Evolutionary conservation across 2,329 filamentous ascomycete genomes (phyloP).

Genomic region (Colletotrichum falcatum): DNA sequence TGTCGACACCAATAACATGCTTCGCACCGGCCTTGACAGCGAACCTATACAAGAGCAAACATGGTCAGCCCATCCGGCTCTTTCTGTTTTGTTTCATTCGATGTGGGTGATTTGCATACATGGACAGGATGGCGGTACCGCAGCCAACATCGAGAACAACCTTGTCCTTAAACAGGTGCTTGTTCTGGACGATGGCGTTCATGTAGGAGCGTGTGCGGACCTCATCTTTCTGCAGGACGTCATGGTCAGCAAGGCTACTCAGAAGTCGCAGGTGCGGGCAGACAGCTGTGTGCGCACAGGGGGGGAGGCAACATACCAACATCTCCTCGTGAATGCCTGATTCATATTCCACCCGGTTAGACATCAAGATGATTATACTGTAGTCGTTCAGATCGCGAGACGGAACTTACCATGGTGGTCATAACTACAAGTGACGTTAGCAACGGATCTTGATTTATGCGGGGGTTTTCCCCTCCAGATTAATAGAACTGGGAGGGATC

Average conservation of each 20-base stretch:
- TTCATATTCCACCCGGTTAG: slow-evolving; percentile 28
- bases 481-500: slow-evolving; percentile 31
- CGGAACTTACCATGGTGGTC: slow-evolving; percentile 89
- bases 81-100: not conserved
- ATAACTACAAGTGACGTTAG: slow-evolving; percentile 71
- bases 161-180: slow-evolving; percentile 86
- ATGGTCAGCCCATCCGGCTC: slow-evolving; percentile 7
- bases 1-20: slow-evolving; percentile 98
- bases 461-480: not conserved
- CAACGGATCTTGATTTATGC: slow-evolving; percentile 1
- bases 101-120: slow-evolving; percentile 69
- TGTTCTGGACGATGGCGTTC: slow-evolving; percentile 97
- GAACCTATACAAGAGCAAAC: slow-evolving; percentile 74
- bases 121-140: slow-evolving; percentile 97
- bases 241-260: slow-evolving; percentile 14
- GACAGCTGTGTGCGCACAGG: not conserved
- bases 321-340: slow-evolving; percentile 97
- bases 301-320: slow-evolving; percentile 73
- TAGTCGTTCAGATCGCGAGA: slow-evolving; percentile 19
- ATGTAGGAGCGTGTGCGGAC: slow-evolving; percentile 97
- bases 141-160: slow-evolving; percentile 97
- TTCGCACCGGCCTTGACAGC: slow-evolving; percentile 95
- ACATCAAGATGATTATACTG: slow-evolving; percentile 38
- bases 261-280: slow-evolving; percentile 1
- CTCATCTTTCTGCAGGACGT: slow-evolving; percentile 85